Conservation (phyloP, 2,329 filamentous ascomycete species). For the Monosporascus sp. region DNA sequence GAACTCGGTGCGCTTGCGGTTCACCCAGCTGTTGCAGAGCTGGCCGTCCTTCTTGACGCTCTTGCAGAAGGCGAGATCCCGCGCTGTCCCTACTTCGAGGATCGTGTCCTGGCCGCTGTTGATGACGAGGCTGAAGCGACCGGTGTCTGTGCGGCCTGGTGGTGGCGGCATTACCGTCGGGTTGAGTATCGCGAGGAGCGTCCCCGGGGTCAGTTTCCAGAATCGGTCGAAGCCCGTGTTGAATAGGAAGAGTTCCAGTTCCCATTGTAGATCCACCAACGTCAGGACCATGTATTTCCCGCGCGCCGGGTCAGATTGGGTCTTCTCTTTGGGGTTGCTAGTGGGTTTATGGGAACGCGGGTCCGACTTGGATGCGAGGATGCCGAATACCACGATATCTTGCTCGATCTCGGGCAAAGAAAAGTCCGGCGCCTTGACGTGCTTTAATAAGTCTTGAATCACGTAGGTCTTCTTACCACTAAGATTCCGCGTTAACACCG, state of each 20-base stretch:
- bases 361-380: conserved; percentile 83
- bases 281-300: conserved; percentile 92
- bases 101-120: conserved; percentile 83
- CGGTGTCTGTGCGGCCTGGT: conserved; percentile 67
- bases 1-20: conserved; percentile 79
- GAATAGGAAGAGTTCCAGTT: conserved; percentile 89
- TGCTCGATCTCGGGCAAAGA: conserved; percentile 75
- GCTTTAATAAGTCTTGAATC: conserved; percentile 74
- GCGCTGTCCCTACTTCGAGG: conserved; percentile 77
- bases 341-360: conserved; percentile 56
- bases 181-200: conserved; percentile 86
- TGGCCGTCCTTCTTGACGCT: conserved; percentile 78
- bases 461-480: conserved; percentile 70
- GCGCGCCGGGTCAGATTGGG: conserved; percentile 49
- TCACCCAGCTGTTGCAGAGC: conserved; percentile 77
- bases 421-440: conserved; percentile 78
- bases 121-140: conserved; percentile 79
- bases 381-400: conserved; percentile 83
- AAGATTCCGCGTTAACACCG: conserved; percentile 71
- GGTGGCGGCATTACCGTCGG: conserved; percentile 86
- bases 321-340: conserved; percentile 38
- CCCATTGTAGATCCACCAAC: conserved; percentile 83
- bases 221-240: conserved; percentile 84
- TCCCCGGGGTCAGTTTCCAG: conserved; percentile 92
- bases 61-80: conserved; percentile 87